These are phyloP conservation scores for Bothriochloa decipiens DNA, from an alignment of 176 grass and related monocot genomes.

Conservation along the genomic window DNA sequence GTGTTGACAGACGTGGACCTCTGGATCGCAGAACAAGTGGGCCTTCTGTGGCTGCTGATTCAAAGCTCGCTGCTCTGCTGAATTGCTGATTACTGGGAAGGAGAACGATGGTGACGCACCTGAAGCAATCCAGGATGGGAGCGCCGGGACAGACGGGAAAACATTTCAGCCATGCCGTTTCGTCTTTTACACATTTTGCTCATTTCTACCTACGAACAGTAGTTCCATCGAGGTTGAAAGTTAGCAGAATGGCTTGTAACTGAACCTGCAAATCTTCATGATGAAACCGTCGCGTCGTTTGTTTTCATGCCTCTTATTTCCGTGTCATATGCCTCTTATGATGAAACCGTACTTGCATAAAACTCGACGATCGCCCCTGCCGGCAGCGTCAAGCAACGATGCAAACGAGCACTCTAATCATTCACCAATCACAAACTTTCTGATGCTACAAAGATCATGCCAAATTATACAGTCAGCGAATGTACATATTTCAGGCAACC, in stretches of 20 bases:
- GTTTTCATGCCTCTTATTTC: not conserved
- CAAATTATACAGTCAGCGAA: too few relatives aligned
- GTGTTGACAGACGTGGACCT: not conserved
- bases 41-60: slow-evolving; percentile 46
- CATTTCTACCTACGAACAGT: not conserved
- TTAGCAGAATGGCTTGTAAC: not conserved
- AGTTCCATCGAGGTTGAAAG: not conserved
- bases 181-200: not conserved
- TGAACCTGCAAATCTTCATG: slow-evolving; percentile 6
- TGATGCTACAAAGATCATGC: too few relatives aligned
- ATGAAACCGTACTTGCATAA: not conserved
- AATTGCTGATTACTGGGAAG: too few relatives aligned
- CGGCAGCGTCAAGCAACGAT: not conserved
- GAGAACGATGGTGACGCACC: not conserved
- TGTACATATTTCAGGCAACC: not conserved
- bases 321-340: too few relatives aligned
- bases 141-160: not conserved
- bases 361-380: not conserved
- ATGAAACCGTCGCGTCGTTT: not conserved
- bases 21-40: slow-evolving; percentile 47
- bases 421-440: not conserved
- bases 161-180: not conserved
- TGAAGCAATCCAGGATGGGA: not conserved
- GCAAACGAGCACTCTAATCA: not conserved
- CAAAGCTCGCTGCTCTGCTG: too few relatives aligned